phyloP scores from a whole-genome alignment of 108 stramenopile genomes.

The Cyclotella distinguenda region DNA sequence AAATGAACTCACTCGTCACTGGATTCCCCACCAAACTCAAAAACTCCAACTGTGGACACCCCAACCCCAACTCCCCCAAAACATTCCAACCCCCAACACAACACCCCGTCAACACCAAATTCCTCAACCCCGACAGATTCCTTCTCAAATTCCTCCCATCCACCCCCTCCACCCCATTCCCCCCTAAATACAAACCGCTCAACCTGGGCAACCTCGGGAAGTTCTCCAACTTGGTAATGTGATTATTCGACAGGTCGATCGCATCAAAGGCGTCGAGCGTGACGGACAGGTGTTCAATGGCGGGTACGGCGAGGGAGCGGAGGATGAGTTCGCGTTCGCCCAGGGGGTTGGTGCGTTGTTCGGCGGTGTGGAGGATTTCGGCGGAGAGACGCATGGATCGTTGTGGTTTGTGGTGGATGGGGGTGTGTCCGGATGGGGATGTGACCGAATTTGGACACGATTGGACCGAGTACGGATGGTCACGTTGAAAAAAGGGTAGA shows the following conservation, averaged over 20 bases:
- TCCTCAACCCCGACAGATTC: constrained; percentile 59
- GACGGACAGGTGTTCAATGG: constrained; percentile 77
- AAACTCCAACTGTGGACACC: constrained; percentile 68
- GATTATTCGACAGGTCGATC: constrained; percentile 82
- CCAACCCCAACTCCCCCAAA: constrained; percentile 64
- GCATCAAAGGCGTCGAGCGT: constrained; percentile 77
- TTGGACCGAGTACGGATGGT: no score
- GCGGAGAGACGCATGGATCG: constrained; percentile 81
- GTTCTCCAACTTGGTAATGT: constrained; percentile 67
- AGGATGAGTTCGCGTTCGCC: constrained; percentile 83
- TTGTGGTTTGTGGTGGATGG: background rate
- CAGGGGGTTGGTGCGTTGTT: constrained; percentile 81
- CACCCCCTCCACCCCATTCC: constrained; percentile 64
- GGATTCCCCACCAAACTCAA: constrained; percentile 75
- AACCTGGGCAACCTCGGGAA: constrained; percentile 67
- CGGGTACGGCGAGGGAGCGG: constrained; percentile 73
- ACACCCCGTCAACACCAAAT: constrained; percentile 63
- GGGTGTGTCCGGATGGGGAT: no score
- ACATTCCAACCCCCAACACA: constrained; percentile 66
- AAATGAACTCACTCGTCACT: constrained; percentile 75
- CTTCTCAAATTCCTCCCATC: constrained; percentile 60
- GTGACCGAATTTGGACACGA: no score
- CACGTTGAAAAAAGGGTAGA: no score
- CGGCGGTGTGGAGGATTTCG: constrained; percentile 68
- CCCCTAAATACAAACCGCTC: constrained; percentile 49